Evolutionary conservation across 2,329 filamentous ascomycete genomes (phyloP), one percentile per base, ranked within the genome.

Genomic region (Trichoderma semiorbis): DNA sequence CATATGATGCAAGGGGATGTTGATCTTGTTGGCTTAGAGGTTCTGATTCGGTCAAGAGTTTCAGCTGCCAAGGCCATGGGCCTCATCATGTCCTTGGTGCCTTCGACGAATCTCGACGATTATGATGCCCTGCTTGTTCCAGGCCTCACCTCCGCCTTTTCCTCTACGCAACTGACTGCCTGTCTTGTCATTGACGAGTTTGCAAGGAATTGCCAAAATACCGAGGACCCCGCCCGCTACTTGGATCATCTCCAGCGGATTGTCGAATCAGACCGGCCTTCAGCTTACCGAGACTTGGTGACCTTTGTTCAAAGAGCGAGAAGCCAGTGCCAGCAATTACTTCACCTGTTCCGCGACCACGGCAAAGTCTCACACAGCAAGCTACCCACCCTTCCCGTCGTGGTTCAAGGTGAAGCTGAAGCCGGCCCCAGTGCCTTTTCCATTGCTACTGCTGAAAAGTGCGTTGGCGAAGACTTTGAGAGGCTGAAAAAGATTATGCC

Each of bases 1-100:
- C 95, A 97, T 76, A 98, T 99, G 92, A 94, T 99, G 85, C 93
- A 95, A 79, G 96, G 97, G 66, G 97, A 99, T 77, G 91, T 98
- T 61, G 97, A 99, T 78, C 86, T 99, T 55, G 95, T 99, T 30
- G 95, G 96, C 36, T 89, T 92, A 77, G 96, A 99, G 73, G 91
- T 91, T 7, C 89, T 99, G 80, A 90, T 98, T 64, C 90, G 95
- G 73, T 97, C 95, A 8, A 93, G 95, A 75, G 91, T 97, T n/a
- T 92, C 90, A 72, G 93, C 95, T 14, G 93, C 95, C 24, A 90
- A 89, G 78, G 96, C 96, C 3, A 90, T 99, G 81, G 96, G 95
- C 39, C 88, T 93, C 75, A 87, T 97, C 55, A 93, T 99, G 84
- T 90, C 91, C 18, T 82, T 90, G 47, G 91, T 97, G 79, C 92